Percentiles rank a stretch among this genome's conserved stretches.
phyloP scores from a whole-genome alignment of 305 asterid species.

The Fraxinus angustifolia region DNA sequence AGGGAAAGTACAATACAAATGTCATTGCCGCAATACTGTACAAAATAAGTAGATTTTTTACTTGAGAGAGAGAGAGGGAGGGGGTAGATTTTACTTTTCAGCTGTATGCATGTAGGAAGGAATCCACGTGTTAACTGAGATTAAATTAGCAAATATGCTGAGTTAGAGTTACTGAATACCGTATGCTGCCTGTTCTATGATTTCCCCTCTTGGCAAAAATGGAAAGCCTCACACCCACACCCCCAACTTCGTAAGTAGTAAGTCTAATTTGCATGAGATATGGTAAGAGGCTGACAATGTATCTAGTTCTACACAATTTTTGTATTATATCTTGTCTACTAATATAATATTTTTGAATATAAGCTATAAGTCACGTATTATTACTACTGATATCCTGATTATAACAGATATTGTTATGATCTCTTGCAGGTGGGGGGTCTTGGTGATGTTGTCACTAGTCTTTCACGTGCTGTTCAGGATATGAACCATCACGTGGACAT shows the following conservation, averaged over 20 bases:
- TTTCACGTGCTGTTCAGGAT: slow-evolving; percentile 97
- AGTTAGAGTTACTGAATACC: not conserved
- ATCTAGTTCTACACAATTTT: not conserved
- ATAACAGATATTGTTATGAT: not conserved
- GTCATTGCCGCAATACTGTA: not conserved
- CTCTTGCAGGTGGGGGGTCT: slow-evolving; percentile 96
- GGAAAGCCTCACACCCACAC: not conserved
- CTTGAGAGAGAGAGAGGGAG: too few species aligned
- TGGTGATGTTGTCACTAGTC: slow-evolving; percentile 98
- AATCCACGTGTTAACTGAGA: not conserved
- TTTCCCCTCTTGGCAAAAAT: slow-evolving; percentile 5
- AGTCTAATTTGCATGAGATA: not conserved
- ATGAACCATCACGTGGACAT: slow-evolving; percentile 84
- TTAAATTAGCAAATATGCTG: not conserved
- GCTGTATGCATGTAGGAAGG: not conserved
- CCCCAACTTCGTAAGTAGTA: not conserved
- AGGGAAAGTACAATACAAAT: not conserved
- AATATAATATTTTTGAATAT: not conserved
- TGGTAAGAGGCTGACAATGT: slow-evolving; percentile 4
- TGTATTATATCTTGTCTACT: slow-evolving; percentile 14
- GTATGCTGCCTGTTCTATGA: slow-evolving; percentile 16
- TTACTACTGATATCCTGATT: not conserved
- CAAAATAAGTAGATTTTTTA: not conserved
- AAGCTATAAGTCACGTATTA: not conserved
- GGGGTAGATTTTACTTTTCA: not conserved